Base-by-base conservation (phyloP, 768 basidiomycete species). In the Tylopilus plumbeoviolaceoides region DNA sequence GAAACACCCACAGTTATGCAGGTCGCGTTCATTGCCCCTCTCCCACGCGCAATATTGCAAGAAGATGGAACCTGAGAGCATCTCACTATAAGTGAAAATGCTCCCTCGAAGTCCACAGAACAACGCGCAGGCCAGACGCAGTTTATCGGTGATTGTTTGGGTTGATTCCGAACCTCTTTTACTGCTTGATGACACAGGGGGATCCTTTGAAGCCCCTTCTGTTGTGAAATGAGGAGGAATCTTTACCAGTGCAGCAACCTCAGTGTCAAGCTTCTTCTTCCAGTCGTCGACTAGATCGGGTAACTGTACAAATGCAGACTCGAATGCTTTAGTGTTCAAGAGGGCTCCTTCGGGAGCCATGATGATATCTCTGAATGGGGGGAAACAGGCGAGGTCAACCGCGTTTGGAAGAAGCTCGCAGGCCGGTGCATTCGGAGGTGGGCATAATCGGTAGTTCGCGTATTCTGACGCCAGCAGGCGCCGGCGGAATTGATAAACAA, bases 81-180 rank as follows among this genome's bases (percentile, higher is more conserved):
- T 31, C 7, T 44, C 46, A 5, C 20, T 44, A 51, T 44, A 15
- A 28, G 33, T 45, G 18, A 28, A 60, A 18, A 11, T 18, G 3
- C 18, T 5, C 8, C 33, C 14, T 5, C 2, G 1, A 10, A 12
- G 11, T n/a, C 10, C 31, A n/a, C 12, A 1, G 30, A 59, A 59
- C 23, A 58, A 9, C 25, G 51, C 51, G 28, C 56, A 59, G 12
- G 59, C 58, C 3, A 59, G 35, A 10, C 15, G 35, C 30, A 59
- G 15, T 35, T 30, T 59, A 38, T 41, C 42, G 4, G n/a, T 12
- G 11, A 18, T 7, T 7, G 11, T n/a, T 31, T 18, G 31, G 15
- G 17, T 10, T 7, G 56, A 14, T n/a, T 38, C 46, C 4, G 23
- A 7, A 8, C 6, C 3, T 21, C 8, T 20, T 8, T n/a, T n/a